Conservation (phyloP, 345 rosid species). For the Turritis glabra region DNA sequence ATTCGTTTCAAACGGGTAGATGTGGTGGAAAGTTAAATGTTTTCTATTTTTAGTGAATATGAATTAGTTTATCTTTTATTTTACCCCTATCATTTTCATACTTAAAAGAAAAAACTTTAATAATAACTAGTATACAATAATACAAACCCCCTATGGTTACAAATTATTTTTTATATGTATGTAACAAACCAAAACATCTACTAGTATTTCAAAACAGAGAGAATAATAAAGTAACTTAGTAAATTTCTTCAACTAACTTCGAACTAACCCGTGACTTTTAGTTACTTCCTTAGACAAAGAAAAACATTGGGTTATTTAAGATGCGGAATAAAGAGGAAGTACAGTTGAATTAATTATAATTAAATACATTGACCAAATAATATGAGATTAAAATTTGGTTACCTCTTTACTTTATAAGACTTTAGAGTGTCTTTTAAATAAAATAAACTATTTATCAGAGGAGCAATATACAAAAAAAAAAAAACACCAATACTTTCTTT, state of each 20-base stretch:
- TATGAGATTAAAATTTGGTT: neutral
- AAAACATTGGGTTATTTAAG: neutral
- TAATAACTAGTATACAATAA: too few species aligned
- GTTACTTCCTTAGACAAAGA: neutral
- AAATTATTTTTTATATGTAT: too few species aligned
- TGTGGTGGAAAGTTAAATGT: neutral
- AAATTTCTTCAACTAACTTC: slow-evolving; percentile 12
- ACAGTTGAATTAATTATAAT: neutral
- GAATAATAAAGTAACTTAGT: neutral
- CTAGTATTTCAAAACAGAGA: neutral
- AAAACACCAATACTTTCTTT: neutral
- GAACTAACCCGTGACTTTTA: slow-evolving; percentile 24
- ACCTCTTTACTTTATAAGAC: neutral
- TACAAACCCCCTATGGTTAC: too few species aligned
- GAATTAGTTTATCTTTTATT: too few species aligned
- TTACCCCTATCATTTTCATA: too few species aligned
- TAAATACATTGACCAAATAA: neutral
- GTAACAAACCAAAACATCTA: too few species aligned
- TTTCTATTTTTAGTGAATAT: too few species aligned
- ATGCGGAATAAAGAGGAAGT: neutral
- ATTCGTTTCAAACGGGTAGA: neutral
- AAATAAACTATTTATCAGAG: neutral
- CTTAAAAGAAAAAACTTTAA: too few species aligned
- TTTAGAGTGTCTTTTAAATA: neutral
- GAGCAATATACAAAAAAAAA: neutral